phyloP scores from a whole-genome alignment of 2,329 filamentous ascomycete species.

The Mollisia scopiformis region DNA sequence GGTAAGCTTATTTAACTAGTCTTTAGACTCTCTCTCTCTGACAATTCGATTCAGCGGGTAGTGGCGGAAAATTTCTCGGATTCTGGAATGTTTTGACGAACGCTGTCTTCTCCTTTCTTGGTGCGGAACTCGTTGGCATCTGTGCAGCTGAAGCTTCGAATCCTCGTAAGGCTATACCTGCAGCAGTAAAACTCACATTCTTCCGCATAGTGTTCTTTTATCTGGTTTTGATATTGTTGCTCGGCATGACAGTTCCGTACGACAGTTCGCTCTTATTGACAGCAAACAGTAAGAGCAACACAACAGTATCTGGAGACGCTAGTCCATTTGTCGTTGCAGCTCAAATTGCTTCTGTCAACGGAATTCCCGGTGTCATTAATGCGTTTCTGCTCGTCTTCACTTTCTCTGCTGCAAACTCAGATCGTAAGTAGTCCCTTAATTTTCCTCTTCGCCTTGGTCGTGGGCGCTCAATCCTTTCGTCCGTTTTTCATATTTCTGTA shows the following conservation, averaged over 20 bases:
- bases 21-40: background rate
- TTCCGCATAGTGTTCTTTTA: constrained; percentile 67
- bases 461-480: no score
- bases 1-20: constrained; percentile 17
- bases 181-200: constrained; percentile 63
- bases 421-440: no score
- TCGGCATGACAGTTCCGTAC: constrained; percentile 66
- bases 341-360: constrained; percentile 63
- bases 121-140: constrained; percentile 64
- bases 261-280: constrained; percentile 59
- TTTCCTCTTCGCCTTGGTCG: no score
- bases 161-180: constrained; percentile 67
- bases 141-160: constrained; percentile 66
- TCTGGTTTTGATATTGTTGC: constrained; percentile 61
- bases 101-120: constrained; percentile 65
- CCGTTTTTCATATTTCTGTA: no score
- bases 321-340: constrained; percentile 61
- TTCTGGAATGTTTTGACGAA: constrained; percentile 54
- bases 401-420: constrained; percentile 61
- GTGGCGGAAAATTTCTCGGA: constrained; percentile 57
- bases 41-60: constrained; percentile 32
- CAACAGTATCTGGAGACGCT: constrained; percentile 53
- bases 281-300: constrained; percentile 48
- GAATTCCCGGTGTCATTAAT: constrained; percentile 69
- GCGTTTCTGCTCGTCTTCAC: constrained; percentile 70